These are phyloP conservation scores for Apiospora phragmitis DNA, from an alignment of 2,329 filamentous ascomycete species.

Conservation along the genomic window DNA sequence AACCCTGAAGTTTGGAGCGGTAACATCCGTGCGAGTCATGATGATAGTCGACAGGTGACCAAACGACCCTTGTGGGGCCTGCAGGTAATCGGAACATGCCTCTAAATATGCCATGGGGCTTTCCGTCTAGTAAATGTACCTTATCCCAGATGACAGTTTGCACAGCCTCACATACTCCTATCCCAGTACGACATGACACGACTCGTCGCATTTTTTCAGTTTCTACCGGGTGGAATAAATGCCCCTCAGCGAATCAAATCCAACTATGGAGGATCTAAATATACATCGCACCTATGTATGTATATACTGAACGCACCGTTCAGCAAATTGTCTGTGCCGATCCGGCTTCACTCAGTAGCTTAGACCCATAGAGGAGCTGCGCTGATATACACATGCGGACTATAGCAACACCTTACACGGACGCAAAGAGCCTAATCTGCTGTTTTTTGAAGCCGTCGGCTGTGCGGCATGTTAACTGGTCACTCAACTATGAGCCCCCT, in stretches of 20 bases:
- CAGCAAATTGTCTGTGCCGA: neutral
- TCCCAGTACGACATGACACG: neutral
- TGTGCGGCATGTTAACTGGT: too few relatives aligned
- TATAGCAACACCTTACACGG: neutral
- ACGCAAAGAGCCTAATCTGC: neutral
- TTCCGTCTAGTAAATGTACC: neutral
- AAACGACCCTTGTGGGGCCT: neutral
- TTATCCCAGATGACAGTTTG: neutral
- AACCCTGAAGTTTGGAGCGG: neutral
- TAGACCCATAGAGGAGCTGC: neutral
- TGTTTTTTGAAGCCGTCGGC: too few relatives aligned
- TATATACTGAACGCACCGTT: neutral
- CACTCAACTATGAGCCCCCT: neutral
- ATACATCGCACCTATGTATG: neutral
- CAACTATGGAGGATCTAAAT: neutral
- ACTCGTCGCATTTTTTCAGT: neutral
- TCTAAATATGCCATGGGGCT: neutral
- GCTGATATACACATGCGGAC: neutral
- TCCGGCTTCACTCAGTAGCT: neutral
- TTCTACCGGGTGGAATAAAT: neutral
- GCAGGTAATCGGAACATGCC: neutral
- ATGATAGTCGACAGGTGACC: neutral
- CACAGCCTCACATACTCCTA: neutral
- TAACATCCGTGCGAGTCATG: neutral
- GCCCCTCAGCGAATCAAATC: neutral